Base-by-base conservation (phyloP, 192 early-diverging fungal species). In the Podila epicladia region DNA sequence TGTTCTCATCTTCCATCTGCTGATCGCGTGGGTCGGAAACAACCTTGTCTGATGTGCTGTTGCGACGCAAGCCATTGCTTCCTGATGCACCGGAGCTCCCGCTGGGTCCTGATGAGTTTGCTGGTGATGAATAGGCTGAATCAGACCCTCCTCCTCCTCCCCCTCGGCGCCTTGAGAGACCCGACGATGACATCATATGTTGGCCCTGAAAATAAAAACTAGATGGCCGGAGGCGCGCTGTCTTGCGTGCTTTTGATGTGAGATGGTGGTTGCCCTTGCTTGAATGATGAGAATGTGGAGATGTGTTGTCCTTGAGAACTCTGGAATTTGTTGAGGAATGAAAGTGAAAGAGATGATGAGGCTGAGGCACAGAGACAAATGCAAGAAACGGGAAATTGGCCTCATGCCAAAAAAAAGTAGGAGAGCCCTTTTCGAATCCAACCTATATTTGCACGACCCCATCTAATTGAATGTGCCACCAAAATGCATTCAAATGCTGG, bases 21-120 rank as follows among this genome's bases (percentile, higher is more conserved):
- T 86, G 38, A 69, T 90, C 89, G 37, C 85, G 77, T 63, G 89
- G 89, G 82, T 90, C 89, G 35, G 77, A 75, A 26, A 76, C 83
- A 55, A 90, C 72, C 51, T 86, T 88, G 38, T 64, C 71, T 32
- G 73, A 79, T 67, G 61, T 74, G 28, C 67, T 82, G 19, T 31
- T 48, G 17, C 31, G 58, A 33, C 73, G 63, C 58, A 41, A 66
- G 3, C 73, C 29, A 68, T 67, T 74, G 38, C 64, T 37, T 68
- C 71, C 74, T 65, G 75, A 55, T 11, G 24, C 20, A 22, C 53
- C 53, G 45, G 20, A 62, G 50, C 20, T 61, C 48, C 58, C 15
- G 17, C 22, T 33, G 26, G 62, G 29, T 77, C 75, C 64, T 38
- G 69, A 70, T 7, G 65, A 68, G 49, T 79, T 82, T 15, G 59